phyloP scores from a whole-genome alignment of 257 asterid genomes.

The Rauvolfia tetraphylla region DNA sequence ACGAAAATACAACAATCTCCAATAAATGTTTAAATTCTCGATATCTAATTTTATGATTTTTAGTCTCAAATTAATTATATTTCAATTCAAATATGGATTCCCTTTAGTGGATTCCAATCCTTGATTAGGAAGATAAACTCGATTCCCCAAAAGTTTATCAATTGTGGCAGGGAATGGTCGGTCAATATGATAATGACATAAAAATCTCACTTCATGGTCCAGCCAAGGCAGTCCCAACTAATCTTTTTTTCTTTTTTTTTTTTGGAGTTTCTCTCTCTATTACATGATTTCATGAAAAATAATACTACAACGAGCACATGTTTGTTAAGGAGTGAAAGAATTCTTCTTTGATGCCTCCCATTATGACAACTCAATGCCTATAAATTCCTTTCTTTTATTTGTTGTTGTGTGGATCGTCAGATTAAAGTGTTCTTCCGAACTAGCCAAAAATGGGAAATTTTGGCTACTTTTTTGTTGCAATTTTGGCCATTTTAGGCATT shows the following conservation, averaged over 20 bases:
- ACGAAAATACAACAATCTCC: too few species aligned
- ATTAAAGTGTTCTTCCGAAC: not conserved
- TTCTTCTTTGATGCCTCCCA: too few species aligned
- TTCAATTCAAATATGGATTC: too few species aligned
- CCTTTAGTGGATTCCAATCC: not conserved
- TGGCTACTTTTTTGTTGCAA: conserved; percentile 7
- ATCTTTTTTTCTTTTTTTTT: not conserved
- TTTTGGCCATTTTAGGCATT: conserved; percentile 21
- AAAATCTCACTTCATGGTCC: not conserved
- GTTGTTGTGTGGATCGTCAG: not conserved
- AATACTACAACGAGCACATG: not conserved
- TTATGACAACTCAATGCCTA: conserved; percentile 1
- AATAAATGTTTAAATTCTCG: too few species aligned
- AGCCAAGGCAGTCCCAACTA: conserved; percentile 3
- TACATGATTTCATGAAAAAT: not conserved
- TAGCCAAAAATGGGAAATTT: conserved; percentile 23
- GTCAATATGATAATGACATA: conserved; percentile 13
- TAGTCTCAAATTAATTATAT: too few species aligned
- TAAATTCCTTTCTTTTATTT: not conserved
- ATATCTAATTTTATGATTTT: too few species aligned
- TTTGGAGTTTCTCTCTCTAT: not conserved
- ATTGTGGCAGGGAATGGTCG: not conserved
- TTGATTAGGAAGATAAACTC: not conserved
- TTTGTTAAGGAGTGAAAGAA: not conserved
- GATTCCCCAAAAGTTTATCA: not conserved